A percentile compares a stretch with the other conserved stretches of the same genome.
These are phyloP conservation scores for Curvularia spicifera DNA, from an alignment of 2,329 filamentous ascomycete species.

Conservation along the genomic window DNA sequence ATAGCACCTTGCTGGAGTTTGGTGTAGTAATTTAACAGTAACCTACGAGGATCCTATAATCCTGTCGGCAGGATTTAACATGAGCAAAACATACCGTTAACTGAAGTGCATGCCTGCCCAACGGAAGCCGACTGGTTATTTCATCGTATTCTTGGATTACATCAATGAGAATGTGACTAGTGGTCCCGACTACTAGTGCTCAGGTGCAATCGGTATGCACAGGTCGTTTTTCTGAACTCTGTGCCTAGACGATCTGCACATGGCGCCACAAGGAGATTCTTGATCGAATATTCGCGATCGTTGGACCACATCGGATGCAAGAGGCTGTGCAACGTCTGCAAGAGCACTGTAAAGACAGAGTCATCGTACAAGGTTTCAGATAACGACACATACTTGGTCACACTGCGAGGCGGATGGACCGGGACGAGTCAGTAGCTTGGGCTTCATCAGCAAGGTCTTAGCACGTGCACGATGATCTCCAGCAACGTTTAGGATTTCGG, in stretches of 20 bases:
- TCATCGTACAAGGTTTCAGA: slow-evolving; percentile 7
- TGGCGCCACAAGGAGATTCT: slow-evolving; percentile 12
- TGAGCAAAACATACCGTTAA: slow-evolving; percentile 3
- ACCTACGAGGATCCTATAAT: slow-evolving; percentile 2
- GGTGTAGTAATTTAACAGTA: background rate
- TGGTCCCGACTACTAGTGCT: background rate
- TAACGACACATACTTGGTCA: slow-evolving; percentile 12
- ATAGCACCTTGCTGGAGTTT: background rate
- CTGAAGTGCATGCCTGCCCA: slow-evolving; percentile 4
- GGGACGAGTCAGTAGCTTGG: slow-evolving; percentile 24
- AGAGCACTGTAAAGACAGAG: slow-evolving; percentile 1
- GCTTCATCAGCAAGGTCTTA: slow-evolving; percentile 15
- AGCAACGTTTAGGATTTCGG: slow-evolving; percentile 17
- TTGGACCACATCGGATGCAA: background rate
- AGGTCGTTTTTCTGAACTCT: slow-evolving; percentile 10
- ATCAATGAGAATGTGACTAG: background rate
- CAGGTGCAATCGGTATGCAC: slow-evolving; percentile 4
- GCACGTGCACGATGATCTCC: slow-evolving; percentile 18
- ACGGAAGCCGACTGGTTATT: background rate
- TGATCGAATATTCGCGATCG: slow-evolving; percentile 1
- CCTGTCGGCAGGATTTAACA: slow-evolving; percentile 5
- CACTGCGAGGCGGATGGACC: slow-evolving; percentile 15
- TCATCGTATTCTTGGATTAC: slow-evolving; percentile 1
- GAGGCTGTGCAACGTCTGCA: slow-evolving; percentile 6
- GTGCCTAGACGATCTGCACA: slow-evolving; percentile 6